Conservation (phyloP, 306 rosid species). For the Psophocarpus tetragonolobus region DNA sequence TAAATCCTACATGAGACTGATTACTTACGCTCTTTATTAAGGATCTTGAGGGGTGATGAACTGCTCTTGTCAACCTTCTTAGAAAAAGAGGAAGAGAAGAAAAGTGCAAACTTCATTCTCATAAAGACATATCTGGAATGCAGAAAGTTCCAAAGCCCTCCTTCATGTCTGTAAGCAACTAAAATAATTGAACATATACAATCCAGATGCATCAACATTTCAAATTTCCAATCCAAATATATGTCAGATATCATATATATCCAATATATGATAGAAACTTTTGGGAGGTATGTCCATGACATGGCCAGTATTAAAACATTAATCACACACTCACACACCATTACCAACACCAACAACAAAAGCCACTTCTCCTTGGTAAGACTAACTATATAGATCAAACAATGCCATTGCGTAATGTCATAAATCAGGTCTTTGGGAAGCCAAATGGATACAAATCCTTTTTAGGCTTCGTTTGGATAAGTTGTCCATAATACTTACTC, state of each 20-base stretch:
- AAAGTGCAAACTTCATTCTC: slow-evolving; percentile 51
- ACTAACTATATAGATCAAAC: background rate
- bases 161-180: slow-evolving; percentile 77
- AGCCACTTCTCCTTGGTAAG: background rate
- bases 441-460: background rate
- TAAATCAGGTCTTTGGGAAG: background rate
- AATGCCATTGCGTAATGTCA: background rate
- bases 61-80: slow-evolving; percentile 38
- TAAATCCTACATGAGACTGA: slow-evolving; percentile 15
- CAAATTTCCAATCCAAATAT: slow-evolving; percentile 21
- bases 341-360: background rate
- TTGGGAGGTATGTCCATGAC: background rate
- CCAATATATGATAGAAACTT: background rate
- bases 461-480: background rate
- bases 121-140: slow-evolving; percentile 56
- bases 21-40: slow-evolving; percentile 67
- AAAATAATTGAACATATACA: slow-evolving; percentile 31
- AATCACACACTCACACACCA: slow-evolving; percentile 16
- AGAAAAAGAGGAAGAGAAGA: slow-evolving; percentile 46
- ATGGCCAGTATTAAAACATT: slow-evolving; percentile 2
- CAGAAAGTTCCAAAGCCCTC: slow-evolving; percentile 78
- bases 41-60: slow-evolving; percentile 60
- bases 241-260: background rate
- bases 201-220: slow-evolving; percentile 17
- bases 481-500: background rate